Conservation (phyloP, 2,329 filamentous ascomycete genomes). For the Microsporum ferrugineum region DNA sequence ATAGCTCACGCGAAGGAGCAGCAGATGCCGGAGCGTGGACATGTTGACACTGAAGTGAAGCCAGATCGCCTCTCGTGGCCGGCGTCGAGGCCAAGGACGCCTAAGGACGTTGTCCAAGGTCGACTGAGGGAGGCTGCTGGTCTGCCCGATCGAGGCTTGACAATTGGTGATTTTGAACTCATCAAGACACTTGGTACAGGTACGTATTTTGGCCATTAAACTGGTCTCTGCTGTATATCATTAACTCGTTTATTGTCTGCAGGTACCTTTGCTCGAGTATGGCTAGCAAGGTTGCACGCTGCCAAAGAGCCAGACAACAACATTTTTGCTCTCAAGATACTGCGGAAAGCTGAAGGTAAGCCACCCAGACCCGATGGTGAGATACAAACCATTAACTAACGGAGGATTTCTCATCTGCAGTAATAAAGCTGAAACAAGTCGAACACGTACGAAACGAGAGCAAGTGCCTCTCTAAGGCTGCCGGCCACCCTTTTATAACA, state of each 20-base stretch:
- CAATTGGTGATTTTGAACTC: slow-evolving; percentile 36
- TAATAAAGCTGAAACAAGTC: slow-evolving; percentile 53
- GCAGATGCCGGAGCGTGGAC: slow-evolving; percentile 13
- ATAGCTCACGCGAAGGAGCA: slow-evolving; percentile 17
- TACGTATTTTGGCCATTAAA: slow-evolving; percentile 15
- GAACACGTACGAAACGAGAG: slow-evolving; percentile 58
- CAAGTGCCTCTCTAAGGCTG: slow-evolving; percentile 50
- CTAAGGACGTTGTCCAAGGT: slow-evolving; percentile 29
- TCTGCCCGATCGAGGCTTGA: slow-evolving; percentile 29
- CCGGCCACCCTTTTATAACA: slow-evolving; percentile 56
- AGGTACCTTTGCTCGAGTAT: slow-evolving; percentile 43
- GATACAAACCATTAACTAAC: slow-evolving; percentile 5
- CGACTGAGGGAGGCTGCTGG: slow-evolving; percentile 29
- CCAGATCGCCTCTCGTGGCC: slow-evolving; percentile 21
- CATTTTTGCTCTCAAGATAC: slow-evolving; percentile 40
- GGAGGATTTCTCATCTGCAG: slow-evolving; percentile 20
- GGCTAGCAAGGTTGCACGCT: slow-evolving; percentile 36
- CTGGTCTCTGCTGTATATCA: background rate
- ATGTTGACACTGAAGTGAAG: slow-evolving; percentile 23
- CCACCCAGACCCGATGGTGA: background rate
- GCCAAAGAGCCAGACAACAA: slow-evolving; percentile 24
- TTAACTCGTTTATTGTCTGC: slow-evolving; percentile 2
- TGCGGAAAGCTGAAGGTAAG: slow-evolving; percentile 41
- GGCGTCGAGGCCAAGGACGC: slow-evolving; percentile 24
- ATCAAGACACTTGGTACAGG: slow-evolving; percentile 41